phyloP scores from a whole-genome alignment of 169 alveolate species.

The Plasmodium reichenowi region DNA sequence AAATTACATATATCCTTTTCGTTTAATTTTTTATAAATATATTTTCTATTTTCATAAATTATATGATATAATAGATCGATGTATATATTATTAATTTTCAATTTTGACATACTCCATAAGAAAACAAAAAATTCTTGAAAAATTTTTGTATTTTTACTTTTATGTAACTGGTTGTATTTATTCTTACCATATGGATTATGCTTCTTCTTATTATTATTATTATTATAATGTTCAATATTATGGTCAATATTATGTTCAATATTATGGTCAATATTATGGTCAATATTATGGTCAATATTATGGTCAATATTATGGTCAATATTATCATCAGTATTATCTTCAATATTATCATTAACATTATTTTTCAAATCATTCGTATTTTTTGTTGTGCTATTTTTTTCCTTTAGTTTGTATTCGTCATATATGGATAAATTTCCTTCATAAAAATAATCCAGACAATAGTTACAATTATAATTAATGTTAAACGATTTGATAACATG shows the following conservation, averaged over 20 bases:
- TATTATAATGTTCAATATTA: neutral
- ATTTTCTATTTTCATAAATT: slow-evolving; percentile 31
- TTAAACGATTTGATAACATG: slow-evolving; percentile 14
- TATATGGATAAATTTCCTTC: slow-evolving; percentile 35
- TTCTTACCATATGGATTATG: neutral
- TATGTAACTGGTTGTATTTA: neutral
- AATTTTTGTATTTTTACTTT: slow-evolving; percentile 3
- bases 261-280: neutral
- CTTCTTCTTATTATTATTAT: neutral
- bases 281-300: neutral
- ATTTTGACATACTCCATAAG: slow-evolving; percentile 62
- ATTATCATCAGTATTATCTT: neutral
- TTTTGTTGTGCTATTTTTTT: slow-evolving; percentile 5
- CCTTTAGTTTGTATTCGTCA: slow-evolving; percentile 42
- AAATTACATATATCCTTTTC: slow-evolving; percentile 69
- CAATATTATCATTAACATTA: no score
- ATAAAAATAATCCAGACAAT: slow-evolving; percentile 37
- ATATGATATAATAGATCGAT: slow-evolving; percentile 39
- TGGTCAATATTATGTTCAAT: neutral
- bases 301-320: neutral
- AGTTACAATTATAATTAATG: neutral
- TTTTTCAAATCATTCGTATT: neutral
- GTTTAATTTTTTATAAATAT: slow-evolving; percentile 26
- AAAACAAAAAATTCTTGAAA: slow-evolving; percentile 68
- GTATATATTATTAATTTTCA: slow-evolving; percentile 66